A percentile compares a stretch with the other conserved stretches of the same genome.
phyloP scores from a whole-genome alignment of 192 early-diverging fungal species.

The Lobosporangium transversale region DNA sequence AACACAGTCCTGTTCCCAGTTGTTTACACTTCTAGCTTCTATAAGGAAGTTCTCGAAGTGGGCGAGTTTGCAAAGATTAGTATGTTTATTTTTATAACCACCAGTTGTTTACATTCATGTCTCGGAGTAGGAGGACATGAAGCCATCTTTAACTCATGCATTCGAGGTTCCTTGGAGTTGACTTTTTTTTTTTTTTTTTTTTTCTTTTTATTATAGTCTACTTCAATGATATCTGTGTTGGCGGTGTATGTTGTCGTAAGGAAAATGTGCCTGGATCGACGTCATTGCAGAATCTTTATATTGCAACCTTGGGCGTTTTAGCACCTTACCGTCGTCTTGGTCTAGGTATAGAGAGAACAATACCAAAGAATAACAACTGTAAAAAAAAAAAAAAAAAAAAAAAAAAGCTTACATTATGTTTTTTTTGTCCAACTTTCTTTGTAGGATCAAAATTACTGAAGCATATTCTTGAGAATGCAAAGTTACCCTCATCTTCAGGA shows the following conservation, averaged over 20 bases:
- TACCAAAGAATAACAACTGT: no score
- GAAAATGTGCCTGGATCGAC: slow-evolving; percentile 65
- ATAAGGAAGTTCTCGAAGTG: slow-evolving; percentile 72
- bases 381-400: background rate
- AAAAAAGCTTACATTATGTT: background rate
- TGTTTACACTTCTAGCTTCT: slow-evolving; percentile 81
- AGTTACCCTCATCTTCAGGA: slow-evolving; percentile 48
- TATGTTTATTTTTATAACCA: slow-evolving; percentile 30
- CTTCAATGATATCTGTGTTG: slow-evolving; percentile 73
- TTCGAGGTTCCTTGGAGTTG: background rate
- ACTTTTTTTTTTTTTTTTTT: background rate
- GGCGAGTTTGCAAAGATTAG: slow-evolving; percentile 78
- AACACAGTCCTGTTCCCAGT: slow-evolving; percentile 91
- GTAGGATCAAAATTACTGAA: slow-evolving; percentile 68
- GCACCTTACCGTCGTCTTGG: slow-evolving; percentile 83
- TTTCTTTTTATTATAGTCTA: slow-evolving; percentile 63
- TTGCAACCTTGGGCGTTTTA: slow-evolving; percentile 89
- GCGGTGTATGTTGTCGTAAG: slow-evolving; percentile 86
- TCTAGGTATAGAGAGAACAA: slow-evolving; percentile 76
- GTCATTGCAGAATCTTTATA: slow-evolving; percentile 71
- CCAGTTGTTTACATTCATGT: background rate
- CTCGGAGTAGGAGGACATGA: no score
- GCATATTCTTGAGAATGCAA: slow-evolving; percentile 65
- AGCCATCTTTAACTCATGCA: no score
- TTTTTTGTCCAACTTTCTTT: background rate